phyloP scores from a whole-genome alignment of 805 yeast species.

The Metschnikowia lachancei region DNA sequence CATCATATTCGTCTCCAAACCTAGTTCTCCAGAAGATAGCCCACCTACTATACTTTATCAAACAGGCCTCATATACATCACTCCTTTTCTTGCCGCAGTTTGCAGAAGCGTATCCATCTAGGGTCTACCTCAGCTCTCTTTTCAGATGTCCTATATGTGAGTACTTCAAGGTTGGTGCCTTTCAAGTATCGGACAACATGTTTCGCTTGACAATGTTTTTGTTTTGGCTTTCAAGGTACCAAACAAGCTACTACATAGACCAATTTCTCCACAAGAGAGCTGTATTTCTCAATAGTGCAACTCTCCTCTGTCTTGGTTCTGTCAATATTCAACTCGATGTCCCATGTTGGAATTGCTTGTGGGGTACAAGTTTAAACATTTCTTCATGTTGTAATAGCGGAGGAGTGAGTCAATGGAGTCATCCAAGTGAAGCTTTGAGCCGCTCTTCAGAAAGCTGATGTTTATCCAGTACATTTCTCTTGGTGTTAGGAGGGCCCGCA shows the following conservation, averaged over 20 bases:
- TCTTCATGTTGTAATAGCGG: conserved; percentile 2
- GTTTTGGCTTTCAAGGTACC: neutral
- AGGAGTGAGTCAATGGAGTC: conserved; percentile 6
- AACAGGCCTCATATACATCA: neutral
- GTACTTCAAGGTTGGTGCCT: conserved; percentile 2
- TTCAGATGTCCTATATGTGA: neutral
- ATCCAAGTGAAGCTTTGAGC: neutral
- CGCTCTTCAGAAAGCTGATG: neutral
- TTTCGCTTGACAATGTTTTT: conserved; percentile 1
- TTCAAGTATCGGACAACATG: conserved; percentile 5
- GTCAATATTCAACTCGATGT: conserved; percentile 1
- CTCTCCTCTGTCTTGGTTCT: neutral
- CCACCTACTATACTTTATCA: neutral
- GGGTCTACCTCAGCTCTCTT: neutral
- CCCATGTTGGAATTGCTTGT: neutral
- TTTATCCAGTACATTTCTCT: conserved; percentile 1
- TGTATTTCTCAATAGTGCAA: neutral
- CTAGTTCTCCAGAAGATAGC: conserved; percentile 1
- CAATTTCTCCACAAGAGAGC: conserved; percentile 3
- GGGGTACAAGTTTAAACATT: no score
- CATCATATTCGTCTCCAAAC: neutral
- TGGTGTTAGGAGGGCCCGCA: conserved; percentile 1
- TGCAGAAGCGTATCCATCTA: neutral
- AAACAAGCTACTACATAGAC: conserved; percentile 1
- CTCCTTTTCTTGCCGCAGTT: neutral